phyloP scores from a whole-genome alignment of 2,329 filamentous ascomycete species.

The Botrytis fragariae region DNA sequence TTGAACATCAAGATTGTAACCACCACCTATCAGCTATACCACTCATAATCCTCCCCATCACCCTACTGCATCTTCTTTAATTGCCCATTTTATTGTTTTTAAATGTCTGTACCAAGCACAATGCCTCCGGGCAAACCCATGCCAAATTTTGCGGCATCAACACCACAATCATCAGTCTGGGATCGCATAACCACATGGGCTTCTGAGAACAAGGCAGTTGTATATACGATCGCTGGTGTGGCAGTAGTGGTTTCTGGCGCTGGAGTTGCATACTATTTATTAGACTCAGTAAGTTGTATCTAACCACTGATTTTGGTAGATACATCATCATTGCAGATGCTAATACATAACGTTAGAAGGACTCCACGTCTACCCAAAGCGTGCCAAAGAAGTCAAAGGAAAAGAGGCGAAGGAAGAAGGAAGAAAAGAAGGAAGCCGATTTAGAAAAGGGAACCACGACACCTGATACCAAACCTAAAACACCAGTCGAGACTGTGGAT shows the following conservation, averaged over 20 bases:
- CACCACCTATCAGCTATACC: conserved; percentile 25
- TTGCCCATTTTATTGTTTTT: conserved; percentile 27
- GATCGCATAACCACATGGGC: conserved; percentile 89
- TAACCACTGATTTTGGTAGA: conserved; percentile 9
- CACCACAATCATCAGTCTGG: conserved; percentile 52
- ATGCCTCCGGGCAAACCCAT: conserved; percentile 31
- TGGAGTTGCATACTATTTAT: conserved; percentile 90
- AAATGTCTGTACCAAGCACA: conserved; percentile 35
- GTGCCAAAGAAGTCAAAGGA: conserved; percentile 73
- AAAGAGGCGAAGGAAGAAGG: conserved; percentile 84
- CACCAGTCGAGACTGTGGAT: conserved; percentile 57
- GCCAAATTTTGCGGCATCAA: conserved; percentile 38
- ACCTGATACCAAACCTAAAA: conserved; percentile 45
- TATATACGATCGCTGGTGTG: conserved; percentile 94
- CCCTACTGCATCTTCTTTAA: conserved; percentile 28
- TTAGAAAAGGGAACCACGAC: conserved; percentile 56
- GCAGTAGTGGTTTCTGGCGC: conserved; percentile 88
- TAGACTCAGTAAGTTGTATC: conserved; percentile 50
- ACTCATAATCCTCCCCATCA: conserved; percentile 25
- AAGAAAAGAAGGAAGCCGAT: conserved; percentile 70
- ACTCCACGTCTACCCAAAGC: conserved; percentile 39
- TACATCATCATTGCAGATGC: conserved; percentile 22
- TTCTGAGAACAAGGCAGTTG: conserved; percentile 90
- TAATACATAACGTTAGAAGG: conserved; percentile 29
- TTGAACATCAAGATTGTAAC: conserved; percentile 22